Evolutionary conservation across 345 rosid genomes (phyloP).

Genomic region (Carallia brachiata): DNA sequence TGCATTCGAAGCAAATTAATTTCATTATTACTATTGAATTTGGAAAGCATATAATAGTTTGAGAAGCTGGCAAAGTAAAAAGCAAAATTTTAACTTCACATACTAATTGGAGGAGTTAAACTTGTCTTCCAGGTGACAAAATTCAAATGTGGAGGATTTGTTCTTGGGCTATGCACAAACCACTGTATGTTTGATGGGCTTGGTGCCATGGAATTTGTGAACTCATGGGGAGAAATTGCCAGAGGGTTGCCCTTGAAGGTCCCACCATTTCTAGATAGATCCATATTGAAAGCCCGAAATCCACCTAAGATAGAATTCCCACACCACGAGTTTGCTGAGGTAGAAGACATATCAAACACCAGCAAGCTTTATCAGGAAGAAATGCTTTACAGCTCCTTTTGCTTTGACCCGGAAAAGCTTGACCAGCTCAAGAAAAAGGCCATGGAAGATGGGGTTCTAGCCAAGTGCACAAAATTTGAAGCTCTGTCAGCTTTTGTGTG

Average conservation of each 20-base stretch:
- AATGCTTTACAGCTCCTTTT: constrained; percentile 62
- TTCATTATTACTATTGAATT: too few species aligned
- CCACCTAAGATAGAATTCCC: constrained; percentile 25
- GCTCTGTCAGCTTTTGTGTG: constrained; percentile 84
- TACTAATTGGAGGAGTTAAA: not conserved
- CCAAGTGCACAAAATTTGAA: constrained; percentile 67
- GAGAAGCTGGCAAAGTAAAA: not conserved
- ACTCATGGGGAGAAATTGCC: constrained; percentile 33
- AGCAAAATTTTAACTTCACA: not conserved
- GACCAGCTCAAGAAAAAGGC: constrained; percentile 55
- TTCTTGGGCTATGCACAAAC: constrained; percentile 27
- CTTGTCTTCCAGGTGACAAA: constrained; percentile 31
- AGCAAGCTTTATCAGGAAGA: constrained; percentile 48
- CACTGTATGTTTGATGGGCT: constrained; percentile 35
- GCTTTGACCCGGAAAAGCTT: constrained; percentile 68
- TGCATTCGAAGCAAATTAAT: too few species aligned
- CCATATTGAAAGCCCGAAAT: constrained; percentile 22
- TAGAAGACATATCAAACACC: constrained; percentile 27
- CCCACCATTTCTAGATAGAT: constrained; percentile 28
- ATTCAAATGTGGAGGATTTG: constrained; percentile 39
- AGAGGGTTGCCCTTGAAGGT: constrained; percentile 24
- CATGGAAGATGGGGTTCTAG: constrained; percentile 47
- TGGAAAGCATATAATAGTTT: too few species aligned
- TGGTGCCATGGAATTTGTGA: constrained; percentile 36
- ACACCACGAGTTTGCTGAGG: constrained; percentile 30